phyloP scores from a whole-genome alignment of 306 rosid genomes.

The Vigna angularis region DNA sequence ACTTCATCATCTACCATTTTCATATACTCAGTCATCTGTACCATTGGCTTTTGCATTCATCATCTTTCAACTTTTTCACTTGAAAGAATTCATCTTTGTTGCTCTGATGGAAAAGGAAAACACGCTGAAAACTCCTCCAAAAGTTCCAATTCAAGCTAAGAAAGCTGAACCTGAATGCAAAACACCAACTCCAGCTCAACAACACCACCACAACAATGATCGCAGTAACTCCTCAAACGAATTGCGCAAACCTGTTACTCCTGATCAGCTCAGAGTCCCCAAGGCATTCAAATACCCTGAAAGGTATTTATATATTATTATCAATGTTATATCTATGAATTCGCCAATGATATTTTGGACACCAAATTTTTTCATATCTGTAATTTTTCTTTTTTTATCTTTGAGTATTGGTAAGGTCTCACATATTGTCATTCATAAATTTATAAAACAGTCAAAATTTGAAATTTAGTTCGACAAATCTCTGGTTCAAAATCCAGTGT shows the following conservation, averaged over 20 bases:
- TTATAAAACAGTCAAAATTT: no score
- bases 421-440: no score
- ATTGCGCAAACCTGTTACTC: slow-evolving; percentile 63
- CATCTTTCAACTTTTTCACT: no score
- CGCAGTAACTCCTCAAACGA: slow-evolving; percentile 47
- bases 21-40: not conserved
- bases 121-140: slow-evolving; percentile 43
- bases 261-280: slow-evolving; percentile 78
- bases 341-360: no score
- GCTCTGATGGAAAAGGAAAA: slow-evolving; percentile 66
- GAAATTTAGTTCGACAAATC: no score
- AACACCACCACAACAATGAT: slow-evolving; percentile 33
- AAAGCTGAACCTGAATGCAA: slow-evolving; percentile 41
- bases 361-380: no score
- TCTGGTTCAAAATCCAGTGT: no score
- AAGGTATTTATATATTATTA: slow-evolving; percentile 57
- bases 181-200: slow-evolving; percentile 54
- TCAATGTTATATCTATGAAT: not conserved
- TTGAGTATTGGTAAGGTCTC: no score
- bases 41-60: no score
- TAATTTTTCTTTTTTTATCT: no score
- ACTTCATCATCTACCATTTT: slow-evolving; percentile 6
- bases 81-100: no score
- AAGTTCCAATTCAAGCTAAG: slow-evolving; percentile 49
- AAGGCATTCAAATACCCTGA: slow-evolving; percentile 86